These are phyloP conservation scores for Tolypocladium capitatum DNA, from an alignment of 2,329 filamentous ascomycete genomes.

Conservation along the genomic window DNA sequence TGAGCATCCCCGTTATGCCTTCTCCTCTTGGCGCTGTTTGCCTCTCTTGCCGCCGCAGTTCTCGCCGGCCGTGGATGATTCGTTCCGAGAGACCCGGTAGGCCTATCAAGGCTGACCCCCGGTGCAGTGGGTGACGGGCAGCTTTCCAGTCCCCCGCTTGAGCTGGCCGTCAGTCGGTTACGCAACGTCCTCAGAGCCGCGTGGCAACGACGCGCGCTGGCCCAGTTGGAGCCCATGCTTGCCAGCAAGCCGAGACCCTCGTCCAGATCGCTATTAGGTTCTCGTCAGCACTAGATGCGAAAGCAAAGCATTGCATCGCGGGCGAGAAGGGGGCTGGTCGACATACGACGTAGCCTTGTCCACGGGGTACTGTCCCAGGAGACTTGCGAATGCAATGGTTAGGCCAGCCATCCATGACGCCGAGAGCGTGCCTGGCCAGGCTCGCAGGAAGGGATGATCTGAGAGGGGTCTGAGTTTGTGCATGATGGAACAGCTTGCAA, in stretches of 20 bases:
- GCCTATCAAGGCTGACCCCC: background rate
- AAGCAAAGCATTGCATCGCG: background rate
- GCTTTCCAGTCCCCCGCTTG: background rate
- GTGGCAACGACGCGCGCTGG: background rate
- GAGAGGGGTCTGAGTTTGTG: background rate
- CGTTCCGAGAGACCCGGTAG: background rate
- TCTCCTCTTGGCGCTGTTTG: background rate
- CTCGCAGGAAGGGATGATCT: constrained; percentile 10
- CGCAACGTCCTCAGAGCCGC: background rate
- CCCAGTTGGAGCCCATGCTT: background rate
- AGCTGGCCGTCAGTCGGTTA: background rate
- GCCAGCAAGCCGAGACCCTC: background rate
- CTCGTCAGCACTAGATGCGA: background rate
- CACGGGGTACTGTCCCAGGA: constrained; percentile 5
- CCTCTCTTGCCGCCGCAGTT: background rate
- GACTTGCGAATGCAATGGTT: constrained; percentile 19
- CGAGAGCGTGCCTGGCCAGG: constrained; percentile 22
- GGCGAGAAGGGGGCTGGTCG: background rate
- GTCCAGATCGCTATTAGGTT: background rate
- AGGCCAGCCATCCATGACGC: constrained; percentile 24
- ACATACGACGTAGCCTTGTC: background rate
- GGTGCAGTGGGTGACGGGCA: background rate
- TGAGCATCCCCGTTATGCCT: background rate
- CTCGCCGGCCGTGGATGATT: background rate
- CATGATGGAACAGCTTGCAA: background rate